These are phyloP conservation scores for Thielaviopsis euricoi DNA, from an alignment of 2,329 filamentous ascomycete species.

Conservation along the genomic window DNA sequence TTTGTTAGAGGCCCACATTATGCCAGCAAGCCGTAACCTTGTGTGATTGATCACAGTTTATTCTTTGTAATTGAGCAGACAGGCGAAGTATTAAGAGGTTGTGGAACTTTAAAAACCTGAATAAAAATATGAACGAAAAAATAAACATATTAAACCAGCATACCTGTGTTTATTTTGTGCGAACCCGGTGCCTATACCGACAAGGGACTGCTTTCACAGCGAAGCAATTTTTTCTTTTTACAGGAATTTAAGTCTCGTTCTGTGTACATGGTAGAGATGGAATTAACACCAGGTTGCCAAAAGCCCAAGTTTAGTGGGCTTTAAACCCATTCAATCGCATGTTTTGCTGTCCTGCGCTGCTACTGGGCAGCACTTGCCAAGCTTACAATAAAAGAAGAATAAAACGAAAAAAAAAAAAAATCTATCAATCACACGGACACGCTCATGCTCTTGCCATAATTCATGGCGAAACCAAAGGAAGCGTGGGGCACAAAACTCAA, in stretches of 20 bases:
- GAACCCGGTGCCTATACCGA: neutral
- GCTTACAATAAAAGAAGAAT: neutral
- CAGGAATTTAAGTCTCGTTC: too few species aligned
- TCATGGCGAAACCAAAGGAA: neutral
- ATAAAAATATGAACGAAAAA: neutral
- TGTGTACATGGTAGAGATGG: too few species aligned
- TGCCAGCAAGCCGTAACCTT: slow-evolving; percentile 1
- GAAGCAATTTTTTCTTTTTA: too few species aligned
- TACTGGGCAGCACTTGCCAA: neutral
- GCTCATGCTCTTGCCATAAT: neutral
- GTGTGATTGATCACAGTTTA: neutral
- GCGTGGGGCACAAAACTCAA: neutral
- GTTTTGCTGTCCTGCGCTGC: neutral
- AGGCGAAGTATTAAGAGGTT: neutral
- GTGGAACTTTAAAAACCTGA: neutral
- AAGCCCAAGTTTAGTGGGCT: too few species aligned
- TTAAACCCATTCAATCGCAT: neutral
- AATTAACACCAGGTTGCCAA: too few species aligned
- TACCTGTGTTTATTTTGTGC: neutral
- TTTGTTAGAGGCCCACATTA: neutral
- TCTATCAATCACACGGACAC: neutral
- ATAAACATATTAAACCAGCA: neutral
- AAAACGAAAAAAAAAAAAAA: neutral
- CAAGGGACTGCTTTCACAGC: too few species aligned
- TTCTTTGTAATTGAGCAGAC: too few species aligned